These are phyloP conservation scores for Botrytis squamosa DNA, from an alignment of 2,329 filamentous ascomycete genomes.

Conservation along the genomic window DNA sequence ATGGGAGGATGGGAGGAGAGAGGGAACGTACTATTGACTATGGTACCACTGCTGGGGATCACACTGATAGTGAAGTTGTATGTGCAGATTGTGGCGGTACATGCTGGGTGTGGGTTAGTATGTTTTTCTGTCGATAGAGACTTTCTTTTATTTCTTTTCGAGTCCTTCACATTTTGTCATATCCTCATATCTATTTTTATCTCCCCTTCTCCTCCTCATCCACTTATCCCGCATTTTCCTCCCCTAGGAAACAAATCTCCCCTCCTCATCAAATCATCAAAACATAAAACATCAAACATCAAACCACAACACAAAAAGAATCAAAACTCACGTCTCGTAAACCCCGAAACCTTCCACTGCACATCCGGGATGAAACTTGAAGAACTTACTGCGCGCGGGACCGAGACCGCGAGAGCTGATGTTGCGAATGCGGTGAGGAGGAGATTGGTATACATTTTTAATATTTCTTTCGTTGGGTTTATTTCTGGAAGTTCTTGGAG, in stretches of 20 bases:
- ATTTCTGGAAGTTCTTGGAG: too few relatives aligned
- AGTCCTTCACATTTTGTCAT: neutral
- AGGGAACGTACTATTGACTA: neutral
- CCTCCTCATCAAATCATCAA: neutral
- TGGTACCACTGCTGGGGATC: neutral
- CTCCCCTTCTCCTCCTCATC: neutral
- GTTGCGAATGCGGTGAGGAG: slow-evolving; percentile 8
- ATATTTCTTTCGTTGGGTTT: neutral
- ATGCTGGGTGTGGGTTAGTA: neutral
- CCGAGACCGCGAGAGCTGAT: slow-evolving; percentile 6
- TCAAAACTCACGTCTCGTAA: slow-evolving; percentile 22
- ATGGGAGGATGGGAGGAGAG: too few relatives aligned
- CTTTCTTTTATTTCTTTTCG: neutral
- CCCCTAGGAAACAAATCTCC: neutral
- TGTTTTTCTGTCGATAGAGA: neutral
- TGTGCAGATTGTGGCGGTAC: slow-evolving; percentile 1
- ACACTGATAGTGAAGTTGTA: slow-evolving; percentile 17
- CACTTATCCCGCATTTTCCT: neutral
- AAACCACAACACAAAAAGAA: neutral
- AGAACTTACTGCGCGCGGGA: neutral
- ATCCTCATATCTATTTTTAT: too few relatives aligned
- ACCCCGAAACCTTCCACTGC: slow-evolving; percentile 22
- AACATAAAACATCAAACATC: neutral
- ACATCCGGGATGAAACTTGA: neutral
- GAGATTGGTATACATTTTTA: slow-evolving; percentile 20